Evolutionary conservation across 495 filamentous ascomycete genomes (phyloP), one percentile per base, ranked within the genome.

Genomic region (Tricharina praecox): DNA sequence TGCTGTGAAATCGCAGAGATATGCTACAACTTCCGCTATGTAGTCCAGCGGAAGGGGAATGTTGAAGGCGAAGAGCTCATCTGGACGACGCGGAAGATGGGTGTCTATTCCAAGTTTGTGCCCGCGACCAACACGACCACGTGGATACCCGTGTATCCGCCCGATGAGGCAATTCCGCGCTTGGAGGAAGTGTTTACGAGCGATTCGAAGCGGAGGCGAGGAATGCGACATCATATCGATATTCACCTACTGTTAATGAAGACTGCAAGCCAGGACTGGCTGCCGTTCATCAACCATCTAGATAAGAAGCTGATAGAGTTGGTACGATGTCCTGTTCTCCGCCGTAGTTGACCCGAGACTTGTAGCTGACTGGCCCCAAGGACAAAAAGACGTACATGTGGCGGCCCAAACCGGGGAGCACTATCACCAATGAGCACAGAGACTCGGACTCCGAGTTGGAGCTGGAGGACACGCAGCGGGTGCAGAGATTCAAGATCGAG

Each of bases 211-310:
- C 46, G 30, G 24, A 40, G 20, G 18, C 33, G 19, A 4, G 19
- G 40, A 3, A 47, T 23, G 15, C 37, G 28, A 24, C 49, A 51
- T n/a, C 43, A 54, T 20, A 50, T 49, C 5, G 49, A 51, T 7
- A 47, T 60, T 4, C 57, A 60, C n/a, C 10, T 53, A 0, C 23
- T 57, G 9, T 20, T 45, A 9, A 50, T 61, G 18, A 33, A 34
- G 11, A 36, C 45, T 20, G 59, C 59, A 20, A 16, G 48, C 10
- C 48, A 54, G 8, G 51, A 54, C 35, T 61, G 58, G 58, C 50
- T 41, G 4, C 48, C 50, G 32, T 61, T 54, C 41, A 53, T 61
- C 11, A 55, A 55, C 34, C 19, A 45, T 18, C 38, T 61, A 10
- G 58, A 57, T 2, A 16, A 23, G 0, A 25, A 55, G 3, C 53